Evolutionary conservation across 2,329 filamentous ascomycete species (phyloP).

Genomic region (Aureobasidium zeae): DNA sequence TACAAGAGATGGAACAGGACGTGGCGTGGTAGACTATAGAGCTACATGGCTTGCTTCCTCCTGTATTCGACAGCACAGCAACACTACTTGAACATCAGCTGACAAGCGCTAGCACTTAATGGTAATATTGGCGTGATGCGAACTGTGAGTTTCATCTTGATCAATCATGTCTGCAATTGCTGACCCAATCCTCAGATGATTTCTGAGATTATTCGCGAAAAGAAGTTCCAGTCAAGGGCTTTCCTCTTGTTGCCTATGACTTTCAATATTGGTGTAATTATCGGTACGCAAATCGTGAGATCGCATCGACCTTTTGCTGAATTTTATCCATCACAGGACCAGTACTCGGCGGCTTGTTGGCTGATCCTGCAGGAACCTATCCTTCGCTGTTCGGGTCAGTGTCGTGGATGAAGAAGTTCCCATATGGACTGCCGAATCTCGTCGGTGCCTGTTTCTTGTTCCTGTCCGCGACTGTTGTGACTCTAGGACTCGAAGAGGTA

Average conservation of each 20-base stretch:
- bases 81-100: not conserved
- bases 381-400: slow-evolving; percentile 52
- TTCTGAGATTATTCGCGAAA: slow-evolving; percentile 60
- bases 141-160: slow-evolving; percentile 32
- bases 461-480: slow-evolving; percentile 44
- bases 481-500: slow-evolving; percentile 57
- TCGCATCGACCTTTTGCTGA: not conserved
- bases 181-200: slow-evolving; percentile 42
- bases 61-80: not conserved
- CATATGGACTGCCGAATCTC: slow-evolving; percentile 61
- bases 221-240: slow-evolving; percentile 47
- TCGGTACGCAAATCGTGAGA: slow-evolving; percentile 19
- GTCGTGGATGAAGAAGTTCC: slow-evolving; percentile 55
- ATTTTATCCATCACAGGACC: slow-evolving; percentile 21
- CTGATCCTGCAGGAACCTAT: slow-evolving; percentile 55
- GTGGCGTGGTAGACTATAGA: too few species aligned
- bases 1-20: too few species aligned
- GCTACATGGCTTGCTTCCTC: not conserved
- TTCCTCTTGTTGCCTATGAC: slow-evolving; percentile 57
- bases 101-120: slow-evolving; percentile 41
- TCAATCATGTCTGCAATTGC: not conserved
- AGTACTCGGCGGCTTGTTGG: slow-evolving; percentile 56
- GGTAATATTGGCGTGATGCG: slow-evolving; percentile 67
- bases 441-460: slow-evolving; percentile 54
- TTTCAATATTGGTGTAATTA: slow-evolving; percentile 50